phyloP scores from a whole-genome alignment of 805 yeast genomes.

The Kodamaea sagamina region DNA sequence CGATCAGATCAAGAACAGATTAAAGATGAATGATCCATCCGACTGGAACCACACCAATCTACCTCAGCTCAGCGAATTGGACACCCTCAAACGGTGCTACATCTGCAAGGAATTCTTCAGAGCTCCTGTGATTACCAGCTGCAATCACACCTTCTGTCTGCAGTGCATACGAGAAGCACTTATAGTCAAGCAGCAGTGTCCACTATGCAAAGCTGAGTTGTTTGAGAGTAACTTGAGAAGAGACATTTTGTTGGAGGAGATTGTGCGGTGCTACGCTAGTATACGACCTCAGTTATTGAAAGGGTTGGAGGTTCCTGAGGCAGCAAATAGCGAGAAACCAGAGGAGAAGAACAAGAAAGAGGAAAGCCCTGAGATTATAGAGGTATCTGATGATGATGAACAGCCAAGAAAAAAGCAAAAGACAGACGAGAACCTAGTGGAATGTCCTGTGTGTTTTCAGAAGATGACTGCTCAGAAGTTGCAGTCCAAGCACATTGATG shows the following conservation, averaged over 20 bases:
- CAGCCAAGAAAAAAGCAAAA: constrained; percentile 9
- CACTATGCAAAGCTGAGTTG: constrained; percentile 71
- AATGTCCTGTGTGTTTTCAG: constrained; percentile 68
- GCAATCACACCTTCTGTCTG: constrained; percentile 90
- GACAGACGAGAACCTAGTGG: constrained; percentile 36
- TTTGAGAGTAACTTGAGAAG: constrained; percentile 69
- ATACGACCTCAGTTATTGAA: constrained; percentile 44
- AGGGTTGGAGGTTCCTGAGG: constrained; percentile 18
- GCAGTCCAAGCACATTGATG: constrained; percentile 62
- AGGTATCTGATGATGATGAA: constrained; percentile 16
- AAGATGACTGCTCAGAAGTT: constrained; percentile 55
- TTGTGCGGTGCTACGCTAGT: constrained; percentile 53
- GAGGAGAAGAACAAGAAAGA: neutral
- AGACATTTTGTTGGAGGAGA: constrained; percentile 70
- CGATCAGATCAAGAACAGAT: neutral
- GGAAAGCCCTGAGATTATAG: constrained; percentile 18
- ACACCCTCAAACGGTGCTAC: constrained; percentile 75
- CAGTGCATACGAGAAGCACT: constrained; percentile 77
- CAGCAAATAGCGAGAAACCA: neutral
- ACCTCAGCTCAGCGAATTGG: constrained; percentile 62
- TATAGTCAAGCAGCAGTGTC: constrained; percentile 63
- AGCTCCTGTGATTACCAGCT: constrained; percentile 80
- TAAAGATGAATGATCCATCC: constrained; percentile 59
- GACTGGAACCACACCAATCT: constrained; percentile 63
- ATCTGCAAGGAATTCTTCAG: constrained; percentile 81